These are phyloP conservation scores for Phytopythium chamaehyphon DNA, from an alignment of 352 stramenopile genomes.

Conservation along the genomic window DNA sequence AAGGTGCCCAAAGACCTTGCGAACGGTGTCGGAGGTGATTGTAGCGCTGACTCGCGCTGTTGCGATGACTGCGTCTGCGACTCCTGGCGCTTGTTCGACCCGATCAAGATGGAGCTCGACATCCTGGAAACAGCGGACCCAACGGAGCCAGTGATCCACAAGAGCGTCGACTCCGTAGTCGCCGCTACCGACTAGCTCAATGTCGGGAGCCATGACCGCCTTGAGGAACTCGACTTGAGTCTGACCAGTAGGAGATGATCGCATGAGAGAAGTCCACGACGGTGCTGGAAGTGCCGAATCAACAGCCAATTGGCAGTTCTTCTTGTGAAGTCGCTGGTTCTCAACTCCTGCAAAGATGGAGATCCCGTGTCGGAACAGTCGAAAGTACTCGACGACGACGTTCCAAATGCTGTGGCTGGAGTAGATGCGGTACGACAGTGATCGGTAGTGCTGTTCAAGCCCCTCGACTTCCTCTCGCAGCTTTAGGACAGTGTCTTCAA, in stretches of 20 bases:
- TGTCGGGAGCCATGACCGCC: slow-evolving; percentile 6
- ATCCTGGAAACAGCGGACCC: slow-evolving; percentile 9
- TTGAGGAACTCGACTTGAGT: slow-evolving; percentile 14
- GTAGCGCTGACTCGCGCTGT: slow-evolving; percentile 4
- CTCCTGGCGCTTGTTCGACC: slow-evolving; percentile 2
- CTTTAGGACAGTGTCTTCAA: slow-evolving; percentile 13
- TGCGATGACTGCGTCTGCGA: slow-evolving; percentile 1
- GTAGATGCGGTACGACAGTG: not conserved
- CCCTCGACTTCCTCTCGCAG: slow-evolving; percentile 18
- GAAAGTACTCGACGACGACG: slow-evolving; percentile 18
- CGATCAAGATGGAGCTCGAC: slow-evolving; percentile 12
- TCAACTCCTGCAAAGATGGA: not conserved
- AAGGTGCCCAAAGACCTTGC: slow-evolving; percentile 13
- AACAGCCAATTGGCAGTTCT: not conserved
- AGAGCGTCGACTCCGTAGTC: slow-evolving; percentile 10
- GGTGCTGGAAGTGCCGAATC: not conserved
- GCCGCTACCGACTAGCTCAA: slow-evolving; percentile 2
- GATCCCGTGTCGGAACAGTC: slow-evolving; percentile 16
- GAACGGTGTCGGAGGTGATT: slow-evolving; percentile 14
- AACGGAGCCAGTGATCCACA: slow-evolving; percentile 12
- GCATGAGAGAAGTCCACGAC: not conserved
- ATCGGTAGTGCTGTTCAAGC: slow-evolving; percentile 15
- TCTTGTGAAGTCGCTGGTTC: not conserved
- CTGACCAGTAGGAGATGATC: not conserved
- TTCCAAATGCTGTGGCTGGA: slow-evolving; percentile 6